Evolutionary conservation across 2,329 filamentous ascomycete genomes (phyloP), one percentile per base, ranked within the genome.

Genomic region (Periconia sp.): DNA sequence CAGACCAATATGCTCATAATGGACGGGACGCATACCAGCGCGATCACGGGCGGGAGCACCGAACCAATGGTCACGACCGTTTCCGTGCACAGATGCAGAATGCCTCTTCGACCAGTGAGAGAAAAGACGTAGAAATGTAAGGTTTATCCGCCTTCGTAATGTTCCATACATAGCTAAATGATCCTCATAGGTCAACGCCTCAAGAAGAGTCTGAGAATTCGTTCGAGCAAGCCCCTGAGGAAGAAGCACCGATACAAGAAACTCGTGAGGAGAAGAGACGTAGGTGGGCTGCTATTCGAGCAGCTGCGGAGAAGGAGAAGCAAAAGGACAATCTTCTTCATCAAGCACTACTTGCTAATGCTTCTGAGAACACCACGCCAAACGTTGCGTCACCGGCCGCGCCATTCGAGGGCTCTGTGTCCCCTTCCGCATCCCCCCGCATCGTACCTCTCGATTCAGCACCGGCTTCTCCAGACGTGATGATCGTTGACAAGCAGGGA

Each of bases 321-420:
- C 85, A 86, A 36, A 87, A 88, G 39, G 57, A 62, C 12, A 61
- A 40, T 37, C 78, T 92, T 60, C 80, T 88, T 48, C 83, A 92
- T 50, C 85, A 92, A 71, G 86, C 87, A 45, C 75, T 92, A 26
- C 78, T 81, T 45, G 76, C 80, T 35, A 83, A 80, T 52, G 85
- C 82, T 50, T 73, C 78, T 50, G 74, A 78, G 40, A 73, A 73
- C 25, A 79, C 80, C 11, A 82, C 83, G n/a, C 75, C 79, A 19
- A 76, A 75, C 24, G 70, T 74, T 43, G 75, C 75, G 29, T 63
- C 69, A 38, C 65, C 72, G 36, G 51, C 63, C 8, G 59, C 58
- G 36, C 46, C 39, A 31, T 29, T 48, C 50, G 69, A 53, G 35
- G 58, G 50, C 40, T 64, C 73, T 68, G 49, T 61, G 5, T 70